Evolutionary conservation across 306 rosid species (phyloP).

Genomic region (Comarum palustre): DNA sequence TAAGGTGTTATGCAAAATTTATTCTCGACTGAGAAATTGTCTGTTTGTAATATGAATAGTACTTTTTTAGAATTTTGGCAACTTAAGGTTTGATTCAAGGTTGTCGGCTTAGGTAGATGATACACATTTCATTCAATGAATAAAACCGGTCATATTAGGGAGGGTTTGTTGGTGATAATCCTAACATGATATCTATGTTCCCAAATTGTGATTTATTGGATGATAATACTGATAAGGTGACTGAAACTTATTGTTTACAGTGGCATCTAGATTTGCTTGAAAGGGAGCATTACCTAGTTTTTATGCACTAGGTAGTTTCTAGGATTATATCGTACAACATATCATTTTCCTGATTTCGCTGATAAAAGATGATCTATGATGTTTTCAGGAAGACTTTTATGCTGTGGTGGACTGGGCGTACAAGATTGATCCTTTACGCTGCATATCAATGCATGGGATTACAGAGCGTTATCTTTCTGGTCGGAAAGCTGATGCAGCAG

Average conservation of each 20-base stretch:
- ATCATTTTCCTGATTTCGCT: slow-evolving; percentile 19
- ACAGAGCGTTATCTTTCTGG: slow-evolving; percentile 91
- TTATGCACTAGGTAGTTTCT: slow-evolving; percentile 1
- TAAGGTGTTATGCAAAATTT: background rate
- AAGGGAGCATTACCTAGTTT: background rate
- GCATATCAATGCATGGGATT: slow-evolving; percentile 97
- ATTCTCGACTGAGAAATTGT: background rate
- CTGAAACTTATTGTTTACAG: background rate
- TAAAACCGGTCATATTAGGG: background rate
- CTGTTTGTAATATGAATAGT: background rate
- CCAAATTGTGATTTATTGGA: background rate
- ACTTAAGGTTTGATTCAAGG: background rate
- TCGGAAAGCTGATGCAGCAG: slow-evolving; percentile 93
- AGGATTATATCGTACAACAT: background rate
- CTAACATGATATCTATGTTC: background rate
- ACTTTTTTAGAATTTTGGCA: background rate
- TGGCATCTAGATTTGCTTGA: background rate
- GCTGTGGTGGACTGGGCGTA: slow-evolving; percentile 94
- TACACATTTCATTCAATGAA: background rate
- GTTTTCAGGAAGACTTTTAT: slow-evolving; percentile 85
- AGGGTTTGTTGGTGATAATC: background rate
- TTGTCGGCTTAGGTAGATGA: background rate
- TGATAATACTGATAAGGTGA: background rate
- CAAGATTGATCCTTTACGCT: slow-evolving; percentile 88
- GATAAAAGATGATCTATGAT: slow-evolving; percentile 20